Evolutionary conservation across 2,329 filamentous ascomycete species (phyloP), one percentile per base, ranked within the genome.

Genomic region (Metarhizium guizhouense): DNA sequence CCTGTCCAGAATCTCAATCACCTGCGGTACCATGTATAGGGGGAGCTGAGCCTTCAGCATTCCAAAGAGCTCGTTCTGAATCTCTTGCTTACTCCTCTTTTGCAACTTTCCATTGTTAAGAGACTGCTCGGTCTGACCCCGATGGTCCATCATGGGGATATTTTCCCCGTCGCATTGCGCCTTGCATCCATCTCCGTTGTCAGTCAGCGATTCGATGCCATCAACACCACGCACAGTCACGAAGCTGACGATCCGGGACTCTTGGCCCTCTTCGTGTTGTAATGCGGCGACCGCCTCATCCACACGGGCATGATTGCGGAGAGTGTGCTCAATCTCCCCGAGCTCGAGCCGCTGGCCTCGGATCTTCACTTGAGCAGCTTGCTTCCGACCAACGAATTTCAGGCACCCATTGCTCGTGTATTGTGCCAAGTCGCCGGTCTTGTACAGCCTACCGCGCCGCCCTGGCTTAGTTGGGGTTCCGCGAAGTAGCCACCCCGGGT

Each of bases 271-370:
- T 16, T 40, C 38, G 11, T 40, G 38, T n/a, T 48, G 47, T 14
- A 32, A 20, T 11, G 29, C 47, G 16, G 29, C 47, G 2, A 48
- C 47, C 6, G 47, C 47, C 18, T 48, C 47, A 16, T 48, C 11
- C 47, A 48, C 47, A 7, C 16, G 7, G 3, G 3, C n/a, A 14
- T 32, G 18, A 14, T 32, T 48, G 47, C 47, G 47, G 13, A 40
- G 38, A 1, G 38, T 40, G 38, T 57, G 56, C 30, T 61, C 59
- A 18, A 64, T 59, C 40, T 63, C 62, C 1, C 53, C 60, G 11
- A 64, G 60, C 53, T 64, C 62, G n/a, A 64, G 43, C 11, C 62
- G 50, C 51, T 64, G 61, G 16, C 61, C 62, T 13, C 56, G 55
- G 7, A 64, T 42, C 55, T 64, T 64, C 34, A 61, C 57, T 51